Evolutionary conservation across 2,329 filamentous ascomycete species (phyloP).

Genomic region (Onygenales sp.): DNA sequence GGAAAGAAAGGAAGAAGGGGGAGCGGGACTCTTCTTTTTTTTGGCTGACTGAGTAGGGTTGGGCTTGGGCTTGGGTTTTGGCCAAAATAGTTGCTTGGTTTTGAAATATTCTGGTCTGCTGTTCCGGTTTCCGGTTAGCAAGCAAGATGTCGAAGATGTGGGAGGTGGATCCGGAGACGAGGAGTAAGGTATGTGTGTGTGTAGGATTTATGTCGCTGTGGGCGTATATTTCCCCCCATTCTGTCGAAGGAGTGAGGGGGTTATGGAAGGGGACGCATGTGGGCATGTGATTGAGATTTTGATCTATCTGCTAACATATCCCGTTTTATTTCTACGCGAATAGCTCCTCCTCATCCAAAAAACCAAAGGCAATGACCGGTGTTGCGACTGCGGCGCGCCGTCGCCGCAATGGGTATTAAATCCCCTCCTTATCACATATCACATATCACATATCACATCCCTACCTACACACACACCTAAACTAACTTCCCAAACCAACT

Average conservation of each 20-base stretch:
- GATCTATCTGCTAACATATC: background rate
- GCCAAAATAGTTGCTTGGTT: no score
- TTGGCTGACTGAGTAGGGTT: no score
- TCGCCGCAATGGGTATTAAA: slow-evolving; percentile 86
- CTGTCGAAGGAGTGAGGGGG: background rate
- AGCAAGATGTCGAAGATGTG: slow-evolving; percentile 64
- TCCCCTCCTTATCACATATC: slow-evolving; percentile 6
- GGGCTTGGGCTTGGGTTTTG: no score
- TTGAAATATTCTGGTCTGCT: no score
- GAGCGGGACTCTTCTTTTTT: no score
- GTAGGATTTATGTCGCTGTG: background rate
- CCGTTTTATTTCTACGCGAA: background rate
- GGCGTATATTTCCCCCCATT: background rate
- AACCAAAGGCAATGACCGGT: slow-evolving; percentile 75
- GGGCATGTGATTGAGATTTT: background rate
- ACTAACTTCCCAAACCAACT: background rate
- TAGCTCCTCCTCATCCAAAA: slow-evolving; percentile 89
- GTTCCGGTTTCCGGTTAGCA: no score
- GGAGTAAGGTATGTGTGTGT: slow-evolving; percentile 63
- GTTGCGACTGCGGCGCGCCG: slow-evolving; percentile 91
- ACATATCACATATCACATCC: background rate
- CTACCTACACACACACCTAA: slow-evolving; percentile 1
- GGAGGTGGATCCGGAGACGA: slow-evolving; percentile 97
- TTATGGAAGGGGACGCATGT: background rate
- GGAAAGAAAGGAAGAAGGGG: background rate